phyloP scores from a whole-genome alignment of 495 filamentous ascomycete genomes.

The Lasiosphaeria hispida region DNA sequence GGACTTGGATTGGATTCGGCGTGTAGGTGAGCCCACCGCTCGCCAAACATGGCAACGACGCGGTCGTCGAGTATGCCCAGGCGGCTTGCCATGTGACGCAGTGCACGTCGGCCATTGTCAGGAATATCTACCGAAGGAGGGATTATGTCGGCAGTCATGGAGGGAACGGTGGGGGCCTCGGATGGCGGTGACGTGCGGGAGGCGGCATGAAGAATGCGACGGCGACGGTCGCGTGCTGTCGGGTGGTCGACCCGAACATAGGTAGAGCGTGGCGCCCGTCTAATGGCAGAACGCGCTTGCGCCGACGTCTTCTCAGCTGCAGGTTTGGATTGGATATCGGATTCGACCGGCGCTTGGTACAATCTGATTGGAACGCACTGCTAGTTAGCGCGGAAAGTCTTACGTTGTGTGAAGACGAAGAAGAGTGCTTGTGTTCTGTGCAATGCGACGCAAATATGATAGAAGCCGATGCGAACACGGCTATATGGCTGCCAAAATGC shows the following conservation, averaged over 20 bases:
- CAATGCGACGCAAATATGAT: conserved; percentile 9
- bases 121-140: not conserved
- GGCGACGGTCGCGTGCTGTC: conserved; percentile 39
- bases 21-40: conserved; percentile 30
- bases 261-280: conserved; percentile 37
- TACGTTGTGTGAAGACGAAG: not conserved
- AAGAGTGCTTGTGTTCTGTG: not conserved
- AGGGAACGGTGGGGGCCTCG: conserved; percentile 1
- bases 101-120: conserved; percentile 12
- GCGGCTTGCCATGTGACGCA: conserved; percentile 21
- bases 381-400: conserved; percentile 22
- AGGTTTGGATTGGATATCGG: conserved; percentile 54
- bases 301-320: conserved; percentile 50
- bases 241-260: conserved; percentile 23
- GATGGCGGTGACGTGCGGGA: conserved; percentile 5
- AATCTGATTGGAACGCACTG: conserved; percentile 38
- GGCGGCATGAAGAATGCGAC: conserved; percentile 13
- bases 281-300: conserved; percentile 69
- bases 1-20: conserved; percentile 20
- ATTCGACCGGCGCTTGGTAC: conserved; percentile 54
- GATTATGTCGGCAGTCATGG: conserved; percentile 13
- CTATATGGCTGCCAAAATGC: not conserved
- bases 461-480: conserved; percentile 2
- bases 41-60: conserved; percentile 28
- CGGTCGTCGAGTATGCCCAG: conserved; percentile 26